phyloP scores from a whole-genome alignment of 495 filamentous ascomycete genomes.

The Umbilicaria muhlenbergii region DNA sequence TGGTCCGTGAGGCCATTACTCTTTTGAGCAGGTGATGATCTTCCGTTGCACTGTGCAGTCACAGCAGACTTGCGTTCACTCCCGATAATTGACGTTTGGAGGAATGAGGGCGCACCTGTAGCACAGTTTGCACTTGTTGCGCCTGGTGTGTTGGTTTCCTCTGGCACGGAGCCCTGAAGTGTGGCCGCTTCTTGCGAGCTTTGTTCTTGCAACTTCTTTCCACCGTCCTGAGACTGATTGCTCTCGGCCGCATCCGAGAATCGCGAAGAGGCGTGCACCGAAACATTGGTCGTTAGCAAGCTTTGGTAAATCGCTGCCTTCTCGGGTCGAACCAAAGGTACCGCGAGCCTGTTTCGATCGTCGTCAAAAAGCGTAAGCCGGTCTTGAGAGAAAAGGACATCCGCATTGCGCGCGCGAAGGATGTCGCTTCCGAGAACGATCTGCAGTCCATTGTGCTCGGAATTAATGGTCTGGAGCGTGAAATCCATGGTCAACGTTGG shows the following conservation, averaged over 20 bases:
- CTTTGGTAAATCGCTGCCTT: conserved; percentile 65
- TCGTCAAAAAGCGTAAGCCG: conserved; percentile 74
- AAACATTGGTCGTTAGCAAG: conserved; percentile 41
- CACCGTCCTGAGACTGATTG: conserved; percentile 22
- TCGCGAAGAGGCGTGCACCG: conserved; percentile 19
- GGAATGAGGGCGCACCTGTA: conserved; percentile 14
- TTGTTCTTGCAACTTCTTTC: conserved; percentile 28
- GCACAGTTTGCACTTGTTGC: conserved; percentile 1
- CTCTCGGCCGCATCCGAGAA: neutral
- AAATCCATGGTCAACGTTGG: conserved; percentile 68
- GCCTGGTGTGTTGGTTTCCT: conserved; percentile 2
- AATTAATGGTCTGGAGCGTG: conserved; percentile 43
- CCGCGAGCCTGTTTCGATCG: conserved; percentile 72
- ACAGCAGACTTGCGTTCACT: conserved; percentile 6
- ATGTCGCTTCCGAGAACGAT: conserved; percentile 81
- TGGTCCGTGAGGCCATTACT: conserved; percentile 5
- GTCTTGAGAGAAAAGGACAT: conserved; percentile 85
- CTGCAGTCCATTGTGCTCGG: conserved; percentile 43
- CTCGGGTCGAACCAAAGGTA: conserved; percentile 90
- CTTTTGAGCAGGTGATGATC: neutral
- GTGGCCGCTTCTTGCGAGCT: neutral
- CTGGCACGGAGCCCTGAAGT: neutral
- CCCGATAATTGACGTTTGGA: conserved; percentile 17
- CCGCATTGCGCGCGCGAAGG: conserved; percentile 72
- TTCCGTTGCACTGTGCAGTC: neutral